Evolutionary conservation across 768 basidiomycete genomes (phyloP).

Genomic region (Lentinus brumalis): DNA sequence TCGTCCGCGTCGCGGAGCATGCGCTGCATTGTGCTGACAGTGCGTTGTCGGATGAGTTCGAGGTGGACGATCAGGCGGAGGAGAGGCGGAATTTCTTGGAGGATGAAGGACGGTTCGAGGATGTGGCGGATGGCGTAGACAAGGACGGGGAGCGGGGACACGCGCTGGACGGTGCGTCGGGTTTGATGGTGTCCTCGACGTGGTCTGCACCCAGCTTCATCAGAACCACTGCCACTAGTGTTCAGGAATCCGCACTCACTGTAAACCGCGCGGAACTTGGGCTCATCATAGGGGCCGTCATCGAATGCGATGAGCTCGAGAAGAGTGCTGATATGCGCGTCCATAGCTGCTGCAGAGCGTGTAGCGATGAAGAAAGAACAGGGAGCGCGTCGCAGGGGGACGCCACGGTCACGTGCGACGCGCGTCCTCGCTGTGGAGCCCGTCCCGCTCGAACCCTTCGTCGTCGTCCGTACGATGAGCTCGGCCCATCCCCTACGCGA

Average conservation of each 20-base stretch:
- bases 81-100: constrained; percentile 10
- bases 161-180: background rate
- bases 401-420: constrained; percentile 19
- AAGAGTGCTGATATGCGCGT: too few relatives aligned
- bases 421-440: constrained; percentile 8
- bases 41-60: constrained; percentile 11
- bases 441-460: background rate
- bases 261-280: too few relatives aligned
- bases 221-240: too few relatives aligned
- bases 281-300: too few relatives aligned
- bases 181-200: background rate
- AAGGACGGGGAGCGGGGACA: constrained; percentile 18
- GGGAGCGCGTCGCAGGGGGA: too few relatives aligned
- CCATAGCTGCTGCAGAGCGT: too few relatives aligned
- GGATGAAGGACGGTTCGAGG: constrained; percentile 7
- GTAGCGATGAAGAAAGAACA: too few relatives aligned
- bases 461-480: constrained; percentile 18
- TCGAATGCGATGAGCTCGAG: too few relatives aligned
- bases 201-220: background rate
- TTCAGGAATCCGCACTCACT: too few relatives aligned
- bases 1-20: background rate
- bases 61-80: constrained; percentile 19
- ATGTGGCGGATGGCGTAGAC: constrained; percentile 20
- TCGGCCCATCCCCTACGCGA: constrained; percentile 21
- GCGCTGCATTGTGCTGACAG: background rate